Evolutionary conservation across 2,329 filamentous ascomycete genomes (phyloP), one percentile per base, ranked within the genome.

Genomic region (Claviceps paspali): DNA sequence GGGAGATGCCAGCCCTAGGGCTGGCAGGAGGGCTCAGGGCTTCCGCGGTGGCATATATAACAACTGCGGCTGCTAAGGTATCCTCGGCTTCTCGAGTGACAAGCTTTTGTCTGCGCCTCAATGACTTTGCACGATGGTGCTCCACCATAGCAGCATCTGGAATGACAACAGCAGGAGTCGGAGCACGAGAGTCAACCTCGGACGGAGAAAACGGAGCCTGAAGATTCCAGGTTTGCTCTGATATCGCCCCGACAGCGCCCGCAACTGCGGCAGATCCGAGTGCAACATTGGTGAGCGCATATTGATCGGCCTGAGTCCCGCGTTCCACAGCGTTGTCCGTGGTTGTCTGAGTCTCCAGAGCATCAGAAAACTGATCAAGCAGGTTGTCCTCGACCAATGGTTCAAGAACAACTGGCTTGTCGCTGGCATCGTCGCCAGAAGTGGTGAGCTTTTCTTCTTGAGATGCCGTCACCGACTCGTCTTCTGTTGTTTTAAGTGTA

Each of bases 41-140:
- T 42, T 67, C 65, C 24, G 60, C 65, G 7, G 67, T 60, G 28
- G 70, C 68, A 42, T 68, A 69, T 15, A 73, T 62, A 18, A 71
- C 60, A 18, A 71, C 68, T 11, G 65, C 69, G 24, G 68, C 64
- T 24, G 69, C 69, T 23, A 72, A 53, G 24, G 64, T 61, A 40
- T 73, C 70, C 49, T 73, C 68, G 12, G 63, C 64, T 12, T 63
- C 54, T 27, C 58, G 60, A 24, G 66, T 52, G n/a, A 59, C 59
- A 40, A 62, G 54, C 40, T 59, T 64, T 38, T 62, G 59, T 44
- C 62, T 63, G 36, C 62, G 63, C 38, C 59, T 61, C 14, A 69
- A 47, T 33, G 60, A 67, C 38, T 55, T 61, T 17, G 56, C 59
- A 32, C 63, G 60, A 38, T 67, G 51, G 38, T 58, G 50, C 41